Conservation (phyloP, 371 early-diverging fungal species). For the Mucor ambiguus region DNA sequence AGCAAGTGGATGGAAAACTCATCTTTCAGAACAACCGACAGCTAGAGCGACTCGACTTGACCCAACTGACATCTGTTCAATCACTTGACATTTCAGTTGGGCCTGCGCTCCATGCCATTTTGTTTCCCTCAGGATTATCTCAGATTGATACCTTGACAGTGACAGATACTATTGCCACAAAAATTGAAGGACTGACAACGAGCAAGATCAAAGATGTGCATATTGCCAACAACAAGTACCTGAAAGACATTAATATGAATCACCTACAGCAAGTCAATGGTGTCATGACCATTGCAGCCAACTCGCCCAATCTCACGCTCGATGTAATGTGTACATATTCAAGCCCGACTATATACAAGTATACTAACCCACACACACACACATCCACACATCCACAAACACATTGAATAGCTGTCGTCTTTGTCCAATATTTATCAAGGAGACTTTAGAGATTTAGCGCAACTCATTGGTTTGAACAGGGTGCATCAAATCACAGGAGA, state of each 20-base stretch:
- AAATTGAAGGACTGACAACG: constrained; percentile 46
- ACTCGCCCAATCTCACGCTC: constrained; percentile 34
- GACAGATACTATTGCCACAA: constrained; percentile 47
- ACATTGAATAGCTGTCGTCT: constrained; percentile 31
- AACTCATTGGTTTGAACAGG: constrained; percentile 29
- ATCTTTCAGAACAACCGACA: constrained; percentile 48
- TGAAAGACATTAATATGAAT: constrained; percentile 43
- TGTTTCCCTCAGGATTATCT: constrained; percentile 41
- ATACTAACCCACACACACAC: constrained; percentile 6
- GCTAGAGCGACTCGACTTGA: constrained; percentile 35
- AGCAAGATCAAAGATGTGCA: constrained; percentile 35
- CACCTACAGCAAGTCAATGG: constrained; percentile 34
- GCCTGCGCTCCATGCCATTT: constrained; percentile 40
- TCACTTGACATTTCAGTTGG: constrained; percentile 46
- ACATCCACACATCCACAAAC: too few species aligned
- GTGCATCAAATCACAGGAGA: constrained; percentile 45
- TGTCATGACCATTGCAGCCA: constrained; percentile 45
- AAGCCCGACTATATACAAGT: constrained; percentile 6
- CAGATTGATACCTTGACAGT: constrained; percentile 41
- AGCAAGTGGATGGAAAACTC: constrained; percentile 42
- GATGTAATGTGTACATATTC: constrained; percentile 30
- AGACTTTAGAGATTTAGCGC: constrained; percentile 44
- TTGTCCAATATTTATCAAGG: constrained; percentile 39
- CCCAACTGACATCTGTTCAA: constrained; percentile 36
- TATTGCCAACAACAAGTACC: constrained; percentile 52